A percentile compares a stretch with the other conserved stretches of the same genome.
Evolutionary conservation across 352 stramenopile genomes (phyloP).

Genomic region (Phytophthora cryptogea): DNA sequence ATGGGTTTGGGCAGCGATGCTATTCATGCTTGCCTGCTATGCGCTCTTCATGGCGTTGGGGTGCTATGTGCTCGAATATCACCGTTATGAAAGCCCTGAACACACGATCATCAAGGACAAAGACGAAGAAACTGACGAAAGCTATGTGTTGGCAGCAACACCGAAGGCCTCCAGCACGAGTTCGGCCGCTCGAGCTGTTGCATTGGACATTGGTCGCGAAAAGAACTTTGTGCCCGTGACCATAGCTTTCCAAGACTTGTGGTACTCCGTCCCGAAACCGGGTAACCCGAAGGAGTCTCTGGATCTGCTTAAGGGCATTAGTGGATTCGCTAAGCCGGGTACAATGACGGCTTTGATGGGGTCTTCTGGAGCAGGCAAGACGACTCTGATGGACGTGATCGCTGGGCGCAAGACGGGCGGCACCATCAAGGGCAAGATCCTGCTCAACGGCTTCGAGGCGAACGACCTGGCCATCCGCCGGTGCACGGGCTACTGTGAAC

Average conservation of each 20-base stretch:
- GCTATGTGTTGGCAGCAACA: slow-evolving; percentile 23
- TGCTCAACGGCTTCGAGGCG: slow-evolving; percentile 35
- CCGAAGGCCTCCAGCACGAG: slow-evolving; percentile 9
- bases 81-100: slow-evolving; percentile 28
- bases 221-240: slow-evolving; percentile 33
- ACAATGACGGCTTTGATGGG: slow-evolving; percentile 22
- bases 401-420: slow-evolving; percentile 17
- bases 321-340: slow-evolving; percentile 13
- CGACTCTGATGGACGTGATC: slow-evolving; percentile 24
- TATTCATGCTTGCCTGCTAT: slow-evolving; percentile 44
- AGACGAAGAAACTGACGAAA: slow-evolving; percentile 4
- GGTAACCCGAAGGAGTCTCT: slow-evolving; percentile 39
- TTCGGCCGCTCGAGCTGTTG: too few species aligned
- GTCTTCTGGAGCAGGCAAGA: slow-evolving; percentile 19
- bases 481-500: slow-evolving; percentile 61
- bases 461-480: slow-evolving; percentile 50
- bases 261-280: slow-evolving; percentile 51
- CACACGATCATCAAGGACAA: slow-evolving; percentile 26
- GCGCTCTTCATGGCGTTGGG: slow-evolving; percentile 49
- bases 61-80: slow-evolving; percentile 30
- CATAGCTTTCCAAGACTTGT: slow-evolving; percentile 41
- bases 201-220: slow-evolving; percentile 11
- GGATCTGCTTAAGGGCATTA: slow-evolving; percentile 18
- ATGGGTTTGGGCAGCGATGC: slow-evolving; percentile 43
- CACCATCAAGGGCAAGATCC: slow-evolving; percentile 3